A percentile compares a stretch with the other conserved stretches of the same genome.
phyloP scores from a whole-genome alignment of 495 filamentous ascomycete species.

The Hyaloscypha variabilis region DNA sequence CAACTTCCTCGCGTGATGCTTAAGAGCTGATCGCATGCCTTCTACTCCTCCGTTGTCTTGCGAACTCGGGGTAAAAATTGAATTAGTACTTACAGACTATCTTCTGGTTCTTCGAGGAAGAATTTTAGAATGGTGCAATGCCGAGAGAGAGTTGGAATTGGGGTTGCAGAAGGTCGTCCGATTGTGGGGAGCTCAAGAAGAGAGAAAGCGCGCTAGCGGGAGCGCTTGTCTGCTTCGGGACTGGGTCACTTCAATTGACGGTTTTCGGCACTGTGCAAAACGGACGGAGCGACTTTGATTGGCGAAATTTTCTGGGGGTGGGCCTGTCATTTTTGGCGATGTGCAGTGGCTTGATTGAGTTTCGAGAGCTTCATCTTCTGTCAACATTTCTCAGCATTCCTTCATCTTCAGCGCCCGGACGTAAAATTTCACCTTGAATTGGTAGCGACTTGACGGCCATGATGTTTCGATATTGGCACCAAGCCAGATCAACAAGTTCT shows the following conservation, averaged over 20 bases:
- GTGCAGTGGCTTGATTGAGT: neutral
- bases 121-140: neutral
- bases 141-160: neutral
- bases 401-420: neutral
- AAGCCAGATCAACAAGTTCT: neutral
- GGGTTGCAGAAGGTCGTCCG: neutral
- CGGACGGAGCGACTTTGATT: neutral
- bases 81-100: constrained; percentile 2
- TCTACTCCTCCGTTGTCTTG: neutral
- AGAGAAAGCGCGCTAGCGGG: neutral
- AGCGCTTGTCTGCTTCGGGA: neutral
- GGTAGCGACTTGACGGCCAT: too few relatives aligned
- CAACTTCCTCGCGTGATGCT: neutral
- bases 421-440: too few relatives aligned
- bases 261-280: neutral
- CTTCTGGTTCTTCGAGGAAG: neutral
- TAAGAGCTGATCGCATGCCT: neutral
- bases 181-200: neutral
- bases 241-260: neutral
- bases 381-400: neutral
- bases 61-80: neutral
- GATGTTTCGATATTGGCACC: neutral
- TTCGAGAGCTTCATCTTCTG: neutral
- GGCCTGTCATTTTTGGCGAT: neutral
- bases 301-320: neutral